Base-by-base conservation (phyloP, 1,284 basidiomycete species). In the Wallemia hederae region DNA sequence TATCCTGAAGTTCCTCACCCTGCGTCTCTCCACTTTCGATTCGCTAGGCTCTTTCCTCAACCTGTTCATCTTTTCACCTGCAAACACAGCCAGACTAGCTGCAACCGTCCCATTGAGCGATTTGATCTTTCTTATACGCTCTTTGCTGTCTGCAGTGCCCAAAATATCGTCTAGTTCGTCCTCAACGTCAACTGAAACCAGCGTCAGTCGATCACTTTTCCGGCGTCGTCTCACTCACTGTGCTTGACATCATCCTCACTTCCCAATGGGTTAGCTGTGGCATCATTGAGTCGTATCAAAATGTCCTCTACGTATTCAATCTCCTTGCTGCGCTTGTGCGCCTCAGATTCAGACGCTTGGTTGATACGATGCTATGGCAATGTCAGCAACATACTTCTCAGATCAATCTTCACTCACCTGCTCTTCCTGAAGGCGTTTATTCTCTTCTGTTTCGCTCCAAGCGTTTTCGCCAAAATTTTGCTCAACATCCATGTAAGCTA, bases 401-500 rank as follows among this genome's bases (percentile, higher is more conserved):
- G n/a, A n/a, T 11, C 5, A 49, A 14, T 49, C 5, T 49, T 15
- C 22, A 49, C 39, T 49, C 22, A 49, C 39, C n/a, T 49, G 39
- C 19, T 49, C 39, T 3, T 49, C 39, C 22, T 49, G 39, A 15
- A 49, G 19, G 22, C 39, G 39, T 49, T 49, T 49, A 14, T 17
- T 49, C 22, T 49, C 39, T 22, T 49, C 39, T n/a, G 22, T n/a
- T 49, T 49, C 9, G 22, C 22, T 22, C 39, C 39, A 49, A n/a
- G 39, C 39, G n/a, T n/a, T 14, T 15, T 49, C 39, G 19, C n/a
- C n/a, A 49, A 22, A 14, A 14, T 22, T 49, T 11, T 49, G 39
- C 19, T 49, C 39, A 7, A 14, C 31, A 19, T 69, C 66, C 24
- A 70, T 66, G 61, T 67, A 73, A 1, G 68, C 72, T 60, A 71